Evolutionary conservation across 208 protist genomes (phyloP), one percentile per base, ranked within the genome.

Genomic region (Phytomonas sp.): DNA sequence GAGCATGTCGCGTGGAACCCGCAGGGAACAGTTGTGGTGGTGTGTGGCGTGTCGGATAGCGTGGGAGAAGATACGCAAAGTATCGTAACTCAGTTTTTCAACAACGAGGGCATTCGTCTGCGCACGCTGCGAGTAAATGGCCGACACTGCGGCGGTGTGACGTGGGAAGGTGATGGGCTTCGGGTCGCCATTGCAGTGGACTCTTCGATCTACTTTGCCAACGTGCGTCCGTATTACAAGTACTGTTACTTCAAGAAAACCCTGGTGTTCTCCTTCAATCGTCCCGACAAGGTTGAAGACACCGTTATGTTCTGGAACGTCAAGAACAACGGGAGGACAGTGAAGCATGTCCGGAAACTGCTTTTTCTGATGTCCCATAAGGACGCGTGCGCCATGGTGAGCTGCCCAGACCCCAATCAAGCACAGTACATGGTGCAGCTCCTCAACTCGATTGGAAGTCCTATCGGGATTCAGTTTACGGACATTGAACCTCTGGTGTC

Each of bases 161-260:
- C 94, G 29, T 99, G 97, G 96, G 97, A 99, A 74, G 92, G 93
- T 51, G 81, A 88, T 43, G 95, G 96, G 11, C 84, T 99, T 51
- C 90, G 97, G 62, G 80, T 99, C 8, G 95, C 94, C 66, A 78
- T 99, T 33, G 96, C 96, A 28, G 89, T 98, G 36, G 97, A 99
- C 68, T 92, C 91, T 15, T 97, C 90, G 70, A 80, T 99, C 29
- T 99, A 98, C 89, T 98, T 99, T 81, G 97, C 97, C 33, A 98
- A 98, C 71, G 93, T 99, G 26, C 91, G 97, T 8, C 93, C 94
- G n/a, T 79, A 92, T 32, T 98, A 99, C 79, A 95, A 92, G 73
- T 99, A 97, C 87, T 86, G 85, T 56, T 98, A 96, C 87, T 96
- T 97, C 71, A 81, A 82, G 36, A 89, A 95, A 33, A 98, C 95